phyloP scores from a whole-genome alignment of 2,329 filamentous ascomycete species.

The Aspergillus fumigatiaffinis region DNA sequence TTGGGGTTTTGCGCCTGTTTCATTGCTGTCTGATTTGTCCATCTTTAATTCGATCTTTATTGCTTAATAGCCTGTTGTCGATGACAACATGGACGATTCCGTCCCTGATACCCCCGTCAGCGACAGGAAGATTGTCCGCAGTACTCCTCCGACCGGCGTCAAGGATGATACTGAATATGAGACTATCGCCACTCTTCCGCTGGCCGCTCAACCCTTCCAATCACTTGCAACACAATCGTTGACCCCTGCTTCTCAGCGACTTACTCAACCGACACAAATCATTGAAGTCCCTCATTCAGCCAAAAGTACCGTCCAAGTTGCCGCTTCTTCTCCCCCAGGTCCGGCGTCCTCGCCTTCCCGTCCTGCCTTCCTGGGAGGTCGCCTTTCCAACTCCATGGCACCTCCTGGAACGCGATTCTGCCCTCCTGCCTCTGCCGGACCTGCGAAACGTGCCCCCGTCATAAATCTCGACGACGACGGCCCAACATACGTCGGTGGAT shows the following conservation, averaged over 20 bases:
- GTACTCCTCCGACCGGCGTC: slow-evolving; percentile 19
- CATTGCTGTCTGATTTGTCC: not conserved
- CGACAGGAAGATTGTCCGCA: slow-evolving; percentile 30
- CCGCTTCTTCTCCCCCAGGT: slow-evolving; percentile 77
- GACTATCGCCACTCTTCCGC: slow-evolving; percentile 48
- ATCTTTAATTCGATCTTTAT: not conserved
- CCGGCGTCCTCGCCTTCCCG: slow-evolving; percentile 41
- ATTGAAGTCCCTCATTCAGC: slow-evolving; percentile 43
- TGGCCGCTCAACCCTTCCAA: slow-evolving; percentile 18
- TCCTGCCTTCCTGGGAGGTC: slow-evolving; percentile 34
- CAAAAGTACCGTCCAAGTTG: slow-evolving; percentile 63
- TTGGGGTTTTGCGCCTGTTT: not conserved
- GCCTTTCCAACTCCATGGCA: slow-evolving; percentile 63
- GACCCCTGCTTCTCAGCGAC: slow-evolving; percentile 48
- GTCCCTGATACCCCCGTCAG: slow-evolving; percentile 39
- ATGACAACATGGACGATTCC: slow-evolving; percentile 34
- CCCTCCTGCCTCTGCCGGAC: slow-evolving; percentile 43
- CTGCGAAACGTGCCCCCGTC: slow-evolving; percentile 37
- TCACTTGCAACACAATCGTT: slow-evolving; percentile 29
- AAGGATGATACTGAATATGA: slow-evolving; percentile 41
- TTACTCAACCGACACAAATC: slow-evolving; percentile 61
- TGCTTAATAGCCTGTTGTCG: not conserved
- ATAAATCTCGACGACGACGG: slow-evolving; percentile 53
- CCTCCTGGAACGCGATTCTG: slow-evolving; percentile 71
- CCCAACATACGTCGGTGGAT: slow-evolving; percentile 58